These are phyloP conservation scores for Auriscalpium orientale DNA, from an alignment of 768 basidiomycete genomes.

Conservation along the genomic window DNA sequence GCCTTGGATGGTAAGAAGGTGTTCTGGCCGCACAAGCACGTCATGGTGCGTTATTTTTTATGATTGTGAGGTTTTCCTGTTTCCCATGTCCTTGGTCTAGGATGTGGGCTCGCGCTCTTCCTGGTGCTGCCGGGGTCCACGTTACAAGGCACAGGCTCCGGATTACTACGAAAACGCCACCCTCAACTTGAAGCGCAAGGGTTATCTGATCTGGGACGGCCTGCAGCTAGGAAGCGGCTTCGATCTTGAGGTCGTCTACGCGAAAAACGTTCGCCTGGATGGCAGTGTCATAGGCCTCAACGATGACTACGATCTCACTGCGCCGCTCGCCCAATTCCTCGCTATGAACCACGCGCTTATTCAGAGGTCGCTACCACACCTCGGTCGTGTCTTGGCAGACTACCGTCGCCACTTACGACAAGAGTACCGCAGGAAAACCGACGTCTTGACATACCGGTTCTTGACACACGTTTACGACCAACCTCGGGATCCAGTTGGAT, in stretches of 20 bases:
- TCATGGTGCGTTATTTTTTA: constrained; percentile 32
- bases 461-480: constrained; percentile 52
- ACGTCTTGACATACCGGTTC: constrained; percentile 56
- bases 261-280: constrained; percentile 39
- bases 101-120: constrained; percentile 37
- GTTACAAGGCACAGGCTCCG: constrained; percentile 45
- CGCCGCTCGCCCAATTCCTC: constrained; percentile 55
- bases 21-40: constrained; percentile 56
- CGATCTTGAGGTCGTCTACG: constrained; percentile 49
- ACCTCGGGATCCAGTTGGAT: constrained; percentile 36
- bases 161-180: constrained; percentile 38
- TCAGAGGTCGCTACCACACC: constrained; percentile 28
- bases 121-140: constrained; percentile 37
- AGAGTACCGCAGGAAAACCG: constrained; percentile 44
- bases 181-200: constrained; percentile 45
- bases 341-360: constrained; percentile 48
- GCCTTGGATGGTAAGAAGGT: constrained; percentile 58
- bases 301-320: constrained; percentile 58
- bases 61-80: not conserved
- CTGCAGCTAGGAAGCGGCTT: constrained; percentile 65
- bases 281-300: constrained; percentile 54
- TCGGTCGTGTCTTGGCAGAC: constrained; percentile 40
- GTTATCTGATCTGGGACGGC: constrained; percentile 43
- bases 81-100: constrained; percentile 22
- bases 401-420: constrained; percentile 46